phyloP scores from a whole-genome alignment of 106 monocot genomes.

The Amphibolis antarctica region DNA sequence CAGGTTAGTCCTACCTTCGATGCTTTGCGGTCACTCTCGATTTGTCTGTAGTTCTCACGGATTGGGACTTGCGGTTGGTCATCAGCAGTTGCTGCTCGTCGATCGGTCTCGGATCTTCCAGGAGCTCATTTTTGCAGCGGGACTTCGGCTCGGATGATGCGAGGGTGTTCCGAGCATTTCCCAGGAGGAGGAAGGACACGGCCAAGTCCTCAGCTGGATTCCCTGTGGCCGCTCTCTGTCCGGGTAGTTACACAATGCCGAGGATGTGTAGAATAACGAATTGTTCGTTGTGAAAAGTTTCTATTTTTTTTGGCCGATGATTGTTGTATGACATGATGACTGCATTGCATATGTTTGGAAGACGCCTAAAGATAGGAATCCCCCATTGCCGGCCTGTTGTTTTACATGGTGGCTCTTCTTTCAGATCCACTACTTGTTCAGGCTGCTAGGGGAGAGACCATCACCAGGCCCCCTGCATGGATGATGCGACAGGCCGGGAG shows the following conservation, averaged over 20 bases:
- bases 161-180: background rate
- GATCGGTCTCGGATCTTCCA: slow-evolving; percentile 10
- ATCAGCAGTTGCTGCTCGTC: slow-evolving; percentile 13
- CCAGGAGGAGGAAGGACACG: background rate
- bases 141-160: slow-evolving; percentile 1
- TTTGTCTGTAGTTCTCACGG: background rate
- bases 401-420: background rate
- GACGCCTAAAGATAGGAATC: background rate
- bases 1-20: no score
- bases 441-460: slow-evolving; percentile 62
- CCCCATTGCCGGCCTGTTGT: background rate
- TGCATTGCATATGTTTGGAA: background rate
- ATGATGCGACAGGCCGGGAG: slow-evolving; percentile 99
- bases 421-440: slow-evolving; percentile 78
- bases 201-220: background rate
- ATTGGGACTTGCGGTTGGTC: background rate
- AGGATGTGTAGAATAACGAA: background rate
- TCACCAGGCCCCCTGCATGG: slow-evolving; percentile 82
- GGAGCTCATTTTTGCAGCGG: slow-evolving; percentile 2
- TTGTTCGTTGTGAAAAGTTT: background rate
- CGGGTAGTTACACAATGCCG: slow-evolving; percentile 4
- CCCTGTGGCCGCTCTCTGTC: slow-evolving; percentile 3
- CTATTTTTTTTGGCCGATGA: background rate
- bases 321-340: background rate
- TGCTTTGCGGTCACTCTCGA: background rate